A percentile compares a stretch with the other conserved stretches of the same genome.
Conservation (phyloP, 208 protist genomes). For the Crithidia fasciculata region DNA sequence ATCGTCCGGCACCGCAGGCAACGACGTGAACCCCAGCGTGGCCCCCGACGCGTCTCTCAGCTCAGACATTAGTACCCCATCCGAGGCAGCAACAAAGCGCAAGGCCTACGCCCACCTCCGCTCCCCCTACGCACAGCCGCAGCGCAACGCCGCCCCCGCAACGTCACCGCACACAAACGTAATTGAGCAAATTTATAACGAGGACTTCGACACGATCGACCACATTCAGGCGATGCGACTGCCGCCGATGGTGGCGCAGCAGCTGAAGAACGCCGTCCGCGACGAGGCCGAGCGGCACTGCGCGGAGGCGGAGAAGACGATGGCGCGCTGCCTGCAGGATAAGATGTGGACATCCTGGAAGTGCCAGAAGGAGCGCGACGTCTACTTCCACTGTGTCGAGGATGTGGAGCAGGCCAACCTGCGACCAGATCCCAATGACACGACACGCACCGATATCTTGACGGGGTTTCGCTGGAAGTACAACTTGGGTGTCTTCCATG, state of each 20-base stretch:
- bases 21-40: constrained; percentile 11
- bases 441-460: constrained; percentile 48
- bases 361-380: constrained; percentile 88
- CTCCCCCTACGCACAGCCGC: constrained; percentile 18
- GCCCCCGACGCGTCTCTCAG: constrained; percentile 34
- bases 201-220: constrained; percentile 82
- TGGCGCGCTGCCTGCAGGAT: constrained; percentile 85
- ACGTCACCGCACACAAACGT: constrained; percentile 33
- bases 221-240: constrained; percentile 76
- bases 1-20: too few relatives aligned
- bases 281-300: constrained; percentile 75
- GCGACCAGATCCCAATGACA: constrained; percentile 25
- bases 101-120: constrained; percentile 42
- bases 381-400: constrained; percentile 68
- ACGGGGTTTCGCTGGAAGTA: constrained; percentile 87
- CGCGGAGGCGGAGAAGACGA: constrained; percentile 76
- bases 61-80: constrained; percentile 39
- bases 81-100: constrained; percentile 48
- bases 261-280: constrained; percentile 60
- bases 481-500: constrained; percentile 78
- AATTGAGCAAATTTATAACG: constrained; percentile 82
- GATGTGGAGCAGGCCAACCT: constrained; percentile 43
- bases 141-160: neutral
- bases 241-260: constrained; percentile 65
- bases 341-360: constrained; percentile 92